These are phyloP conservation scores for Calocera cornea DNA, from an alignment of 768 basidiomycete species.

Conservation along the genomic window DNA sequence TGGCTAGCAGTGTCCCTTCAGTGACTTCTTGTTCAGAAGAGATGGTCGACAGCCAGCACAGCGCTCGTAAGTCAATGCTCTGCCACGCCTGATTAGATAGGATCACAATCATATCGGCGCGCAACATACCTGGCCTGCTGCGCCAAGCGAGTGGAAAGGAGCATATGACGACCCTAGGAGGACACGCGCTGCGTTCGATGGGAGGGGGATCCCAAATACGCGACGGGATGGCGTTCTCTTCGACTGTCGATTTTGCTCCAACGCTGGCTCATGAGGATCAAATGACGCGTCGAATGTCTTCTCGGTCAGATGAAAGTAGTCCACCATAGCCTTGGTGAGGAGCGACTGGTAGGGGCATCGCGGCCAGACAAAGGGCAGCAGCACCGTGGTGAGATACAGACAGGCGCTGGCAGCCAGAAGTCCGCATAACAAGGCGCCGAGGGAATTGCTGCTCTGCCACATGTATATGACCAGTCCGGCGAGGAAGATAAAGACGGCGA, in stretches of 20 bases:
- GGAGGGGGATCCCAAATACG: no score
- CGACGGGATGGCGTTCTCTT: no score
- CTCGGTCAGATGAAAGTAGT: neutral
- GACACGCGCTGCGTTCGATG: no score
- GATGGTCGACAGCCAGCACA: neutral
- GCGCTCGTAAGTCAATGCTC: neutral
- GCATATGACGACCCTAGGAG: no score
- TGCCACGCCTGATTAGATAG: neutral
- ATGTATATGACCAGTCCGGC: neutral
- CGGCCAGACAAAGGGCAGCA: neutral
- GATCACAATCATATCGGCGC: neutral
- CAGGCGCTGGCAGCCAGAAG: neutral
- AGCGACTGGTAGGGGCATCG: neutral
- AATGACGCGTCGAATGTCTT: neutral
- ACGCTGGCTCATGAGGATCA: no score
- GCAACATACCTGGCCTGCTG: neutral
- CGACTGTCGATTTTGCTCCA: no score
- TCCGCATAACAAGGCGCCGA: neutral
- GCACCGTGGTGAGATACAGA: neutral
- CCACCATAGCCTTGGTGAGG: neutral
- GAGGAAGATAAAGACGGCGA: neutral
- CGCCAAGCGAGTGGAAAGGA: no score
- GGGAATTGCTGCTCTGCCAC: neutral
- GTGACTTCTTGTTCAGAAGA: neutral
- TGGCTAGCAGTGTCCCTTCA: neutral